phyloP scores from a whole-genome alignment of 257 asterid species.

The Anisodus tanguticus region DNA sequence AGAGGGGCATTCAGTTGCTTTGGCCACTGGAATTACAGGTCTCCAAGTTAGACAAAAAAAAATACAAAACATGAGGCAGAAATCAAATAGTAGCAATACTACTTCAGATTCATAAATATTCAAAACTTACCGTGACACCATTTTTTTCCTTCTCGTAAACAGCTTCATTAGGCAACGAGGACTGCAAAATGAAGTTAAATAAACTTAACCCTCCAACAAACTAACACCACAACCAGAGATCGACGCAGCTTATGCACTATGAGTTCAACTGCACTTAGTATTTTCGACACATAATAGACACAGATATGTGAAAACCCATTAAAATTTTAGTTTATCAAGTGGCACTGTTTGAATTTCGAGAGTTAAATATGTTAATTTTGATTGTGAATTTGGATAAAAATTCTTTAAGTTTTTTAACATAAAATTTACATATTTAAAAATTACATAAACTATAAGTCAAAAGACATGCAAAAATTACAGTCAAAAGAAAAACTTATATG shows the following conservation, averaged over 20 bases:
- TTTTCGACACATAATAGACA: not conserved
- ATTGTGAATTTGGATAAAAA: too few species aligned
- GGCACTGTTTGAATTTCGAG: too few species aligned
- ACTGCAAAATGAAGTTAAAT: conserved; percentile 46
- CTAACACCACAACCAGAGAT: not conserved
- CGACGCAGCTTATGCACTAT: not conserved
- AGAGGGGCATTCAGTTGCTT: conserved; percentile 77
- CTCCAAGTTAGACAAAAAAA: not conserved
- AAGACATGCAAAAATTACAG: too few species aligned
- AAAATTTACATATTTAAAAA: too few species aligned
- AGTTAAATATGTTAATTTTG: too few species aligned
- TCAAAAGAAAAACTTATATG: too few species aligned
- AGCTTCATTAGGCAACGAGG: conserved; percentile 75
- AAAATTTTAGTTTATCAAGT: not conserved
- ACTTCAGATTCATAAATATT: not conserved
- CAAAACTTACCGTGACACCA: conserved; percentile 65
- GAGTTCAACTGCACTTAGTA: not conserved
- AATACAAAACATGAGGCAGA: not conserved
- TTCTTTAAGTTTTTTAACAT: too few species aligned
- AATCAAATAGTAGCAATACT: not conserved
- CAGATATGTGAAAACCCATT: not conserved
- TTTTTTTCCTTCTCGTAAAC: conserved; percentile 55
- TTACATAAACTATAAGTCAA: too few species aligned
- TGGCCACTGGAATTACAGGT: conserved; percentile 59
- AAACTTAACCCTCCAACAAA: not conserved